Evolutionary conservation across 208 protist genomes (phyloP).

Genomic region (Wallacemonas collosoma): DNA sequence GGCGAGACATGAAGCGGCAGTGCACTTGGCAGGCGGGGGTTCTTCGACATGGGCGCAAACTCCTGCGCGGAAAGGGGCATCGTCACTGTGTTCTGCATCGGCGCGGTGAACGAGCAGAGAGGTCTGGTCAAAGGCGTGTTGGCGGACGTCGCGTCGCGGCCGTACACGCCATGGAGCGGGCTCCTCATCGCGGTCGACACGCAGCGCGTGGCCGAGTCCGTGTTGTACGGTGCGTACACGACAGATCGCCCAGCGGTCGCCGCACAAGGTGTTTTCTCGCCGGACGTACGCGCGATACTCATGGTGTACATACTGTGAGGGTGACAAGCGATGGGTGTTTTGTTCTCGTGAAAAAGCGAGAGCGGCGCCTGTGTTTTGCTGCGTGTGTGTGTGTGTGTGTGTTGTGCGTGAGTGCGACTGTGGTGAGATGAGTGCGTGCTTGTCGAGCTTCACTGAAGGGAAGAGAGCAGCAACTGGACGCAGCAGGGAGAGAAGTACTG

Average conservation of each 20-base stretch:
- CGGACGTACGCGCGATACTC: too few relatives aligned
- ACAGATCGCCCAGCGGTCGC: not conserved
- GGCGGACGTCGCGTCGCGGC: not conserved
- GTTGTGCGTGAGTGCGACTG: too few relatives aligned
- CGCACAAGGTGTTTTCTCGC: too few relatives aligned
- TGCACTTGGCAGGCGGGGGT: not conserved
- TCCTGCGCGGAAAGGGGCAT: not conserved
- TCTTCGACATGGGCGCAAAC: not conserved
- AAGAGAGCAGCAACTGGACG: too few relatives aligned
- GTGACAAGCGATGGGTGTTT: too few relatives aligned
- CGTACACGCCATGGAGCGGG: not conserved
- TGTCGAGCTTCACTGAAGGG: too few relatives aligned
- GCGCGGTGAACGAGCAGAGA: not conserved
- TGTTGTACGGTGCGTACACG: constrained; percentile 9
- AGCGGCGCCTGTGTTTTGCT: too few relatives aligned
- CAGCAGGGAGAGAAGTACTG: too few relatives aligned
- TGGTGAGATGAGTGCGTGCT: too few relatives aligned
- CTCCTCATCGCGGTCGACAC: not conserved
- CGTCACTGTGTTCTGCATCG: not conserved
- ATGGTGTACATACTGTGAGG: too few relatives aligned
- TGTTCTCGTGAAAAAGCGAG: too few relatives aligned
- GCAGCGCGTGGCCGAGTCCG: not conserved
- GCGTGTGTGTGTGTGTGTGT: too few relatives aligned
- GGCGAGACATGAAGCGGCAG: not conserved
- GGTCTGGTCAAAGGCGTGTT: constrained; percentile 3